Percentiles rank a stretch among this genome's conserved stretches.
Conservation (phyloP, 2,329 filamentous ascomycete species). For the Aspergillus fischeri region DNA sequence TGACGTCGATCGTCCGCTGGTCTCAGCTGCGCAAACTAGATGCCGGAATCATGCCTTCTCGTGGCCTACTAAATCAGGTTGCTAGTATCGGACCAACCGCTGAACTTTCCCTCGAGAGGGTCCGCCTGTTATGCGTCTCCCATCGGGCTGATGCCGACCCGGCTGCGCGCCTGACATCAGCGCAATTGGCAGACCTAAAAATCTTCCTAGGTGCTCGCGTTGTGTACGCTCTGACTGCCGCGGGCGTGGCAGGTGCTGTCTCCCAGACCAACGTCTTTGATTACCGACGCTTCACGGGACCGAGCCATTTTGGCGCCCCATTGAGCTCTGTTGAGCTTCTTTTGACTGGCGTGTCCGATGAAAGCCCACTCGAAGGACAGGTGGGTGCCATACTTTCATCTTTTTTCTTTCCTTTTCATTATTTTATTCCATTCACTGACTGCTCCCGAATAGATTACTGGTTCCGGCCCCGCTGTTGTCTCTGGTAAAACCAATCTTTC, state of each 20-base stretch:
- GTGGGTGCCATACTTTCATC: slow-evolving; percentile 42
- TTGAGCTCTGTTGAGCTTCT: slow-evolving; percentile 75
- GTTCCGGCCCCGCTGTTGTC: slow-evolving; percentile 68
- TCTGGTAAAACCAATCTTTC: slow-evolving; percentile 63
- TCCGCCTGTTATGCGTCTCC: slow-evolving; percentile 76
- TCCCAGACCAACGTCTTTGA: slow-evolving; percentile 84
- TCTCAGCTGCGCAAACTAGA: slow-evolving; percentile 67
- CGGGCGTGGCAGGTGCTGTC: slow-evolving; percentile 84
- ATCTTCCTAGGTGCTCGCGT: slow-evolving; percentile 76
- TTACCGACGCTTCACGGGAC: slow-evolving; percentile 57
- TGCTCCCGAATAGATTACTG: slow-evolving; percentile 55
- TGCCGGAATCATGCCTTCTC: slow-evolving; percentile 68
- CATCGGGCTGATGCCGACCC: slow-evolving; percentile 62
- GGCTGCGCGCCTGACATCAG: slow-evolving; percentile 61
- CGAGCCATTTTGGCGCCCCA: slow-evolving; percentile 75
- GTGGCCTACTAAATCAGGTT: slow-evolving; percentile 54
- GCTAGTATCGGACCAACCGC: slow-evolving; percentile 36
- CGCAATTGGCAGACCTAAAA: slow-evolving; percentile 73
- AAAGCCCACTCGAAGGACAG: slow-evolving; percentile 50
- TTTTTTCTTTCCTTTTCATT: background rate
- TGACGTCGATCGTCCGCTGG: slow-evolving; percentile 67
- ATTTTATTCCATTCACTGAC: slow-evolving; percentile 13
- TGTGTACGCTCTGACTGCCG: slow-evolving; percentile 77
- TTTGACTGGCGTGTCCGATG: slow-evolving; percentile 44
- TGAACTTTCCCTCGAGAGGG: slow-evolving; percentile 55